Conservation (phyloP, 306 rosid species). For the Acacia crassicarpa region DNA sequence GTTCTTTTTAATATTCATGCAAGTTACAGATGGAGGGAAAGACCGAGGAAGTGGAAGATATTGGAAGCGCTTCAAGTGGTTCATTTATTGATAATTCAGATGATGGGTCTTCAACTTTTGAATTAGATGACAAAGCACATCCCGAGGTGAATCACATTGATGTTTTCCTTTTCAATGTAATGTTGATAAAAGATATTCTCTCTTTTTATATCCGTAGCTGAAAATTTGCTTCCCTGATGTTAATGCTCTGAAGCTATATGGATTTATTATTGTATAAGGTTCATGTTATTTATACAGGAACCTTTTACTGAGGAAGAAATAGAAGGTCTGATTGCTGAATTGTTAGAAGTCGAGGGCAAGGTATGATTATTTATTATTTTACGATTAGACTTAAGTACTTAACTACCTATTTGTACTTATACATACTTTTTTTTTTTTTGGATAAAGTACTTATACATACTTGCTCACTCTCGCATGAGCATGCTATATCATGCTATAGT, state of each 20-base stretch:
- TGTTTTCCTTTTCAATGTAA: constrained; percentile 10
- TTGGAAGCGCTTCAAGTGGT: constrained; percentile 58
- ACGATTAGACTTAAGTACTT: neutral
- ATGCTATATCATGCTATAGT: constrained; percentile 3
- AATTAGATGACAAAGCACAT: constrained; percentile 52
- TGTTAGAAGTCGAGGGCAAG: constrained; percentile 96
- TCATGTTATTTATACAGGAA: constrained; percentile 61
- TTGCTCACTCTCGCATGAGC: neutral
- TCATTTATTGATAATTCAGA: constrained; percentile 68
- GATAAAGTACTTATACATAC: too few species aligned
- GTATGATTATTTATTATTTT: constrained; percentile 44
- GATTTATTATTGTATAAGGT: constrained; percentile 6
- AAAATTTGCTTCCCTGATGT: constrained; percentile 15
- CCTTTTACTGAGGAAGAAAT: constrained; percentile 78
- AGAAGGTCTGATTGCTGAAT: constrained; percentile 75
- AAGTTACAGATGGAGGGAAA: constrained; percentile 61
- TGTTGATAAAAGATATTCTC: neutral
- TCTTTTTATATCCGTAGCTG: neutral
- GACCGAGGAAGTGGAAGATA: constrained; percentile 57
- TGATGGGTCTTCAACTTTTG: constrained; percentile 61
- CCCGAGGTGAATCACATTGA: constrained; percentile 51
- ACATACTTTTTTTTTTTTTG: too few species aligned
- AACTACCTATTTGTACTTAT: neutral
- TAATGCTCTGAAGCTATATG: neutral
- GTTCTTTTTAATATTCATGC: constrained; percentile 9